Percentiles rank a stretch among this genome's conserved stretches.
phyloP scores from a whole-genome alignment of 306 rosid species.

The Gillenia trifoliata region DNA sequence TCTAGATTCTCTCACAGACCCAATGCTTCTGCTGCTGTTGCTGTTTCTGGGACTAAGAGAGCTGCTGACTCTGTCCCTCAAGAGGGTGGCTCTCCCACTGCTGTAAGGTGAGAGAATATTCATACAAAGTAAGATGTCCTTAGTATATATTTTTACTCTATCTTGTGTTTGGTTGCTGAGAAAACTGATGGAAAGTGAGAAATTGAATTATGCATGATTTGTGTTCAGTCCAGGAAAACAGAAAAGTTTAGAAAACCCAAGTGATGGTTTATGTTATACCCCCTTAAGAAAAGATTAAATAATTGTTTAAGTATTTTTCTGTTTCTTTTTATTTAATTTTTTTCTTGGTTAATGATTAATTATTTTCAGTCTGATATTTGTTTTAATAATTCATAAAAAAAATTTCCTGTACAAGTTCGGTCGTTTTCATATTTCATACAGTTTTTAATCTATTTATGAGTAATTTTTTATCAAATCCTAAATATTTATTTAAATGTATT shows the following conservation, averaged over 20 bases:
- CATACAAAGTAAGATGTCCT: neutral
- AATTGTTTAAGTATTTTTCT: neutral
- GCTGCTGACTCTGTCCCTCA: constrained; percentile 57
- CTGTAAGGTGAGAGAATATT: constrained; percentile 40
- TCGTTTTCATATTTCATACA: neutral
- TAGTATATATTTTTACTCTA: neutral
- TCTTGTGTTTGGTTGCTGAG: constrained; percentile 1
- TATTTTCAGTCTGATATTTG: neutral
- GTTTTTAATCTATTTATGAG: neutral
- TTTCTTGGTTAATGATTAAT: neutral
- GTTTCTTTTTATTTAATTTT: neutral
- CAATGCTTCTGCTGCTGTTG: constrained; percentile 11
- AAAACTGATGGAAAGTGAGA: neutral
- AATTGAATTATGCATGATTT: neutral
- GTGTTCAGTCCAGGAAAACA: neutral
- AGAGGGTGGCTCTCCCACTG: constrained; percentile 51
- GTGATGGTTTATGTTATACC: neutral
- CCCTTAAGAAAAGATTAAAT: neutral
- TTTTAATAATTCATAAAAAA: neutral
- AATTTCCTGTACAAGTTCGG: neutral
- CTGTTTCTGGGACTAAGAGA: constrained; percentile 60
- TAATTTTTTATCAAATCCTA: neutral
- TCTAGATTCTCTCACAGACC: constrained; percentile 38
- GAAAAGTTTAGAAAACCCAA: neutral
- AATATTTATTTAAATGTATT: neutral